Evolutionary conservation across 768 basidiomycete species (phyloP).

Genomic region (Ramaria sp.): DNA sequence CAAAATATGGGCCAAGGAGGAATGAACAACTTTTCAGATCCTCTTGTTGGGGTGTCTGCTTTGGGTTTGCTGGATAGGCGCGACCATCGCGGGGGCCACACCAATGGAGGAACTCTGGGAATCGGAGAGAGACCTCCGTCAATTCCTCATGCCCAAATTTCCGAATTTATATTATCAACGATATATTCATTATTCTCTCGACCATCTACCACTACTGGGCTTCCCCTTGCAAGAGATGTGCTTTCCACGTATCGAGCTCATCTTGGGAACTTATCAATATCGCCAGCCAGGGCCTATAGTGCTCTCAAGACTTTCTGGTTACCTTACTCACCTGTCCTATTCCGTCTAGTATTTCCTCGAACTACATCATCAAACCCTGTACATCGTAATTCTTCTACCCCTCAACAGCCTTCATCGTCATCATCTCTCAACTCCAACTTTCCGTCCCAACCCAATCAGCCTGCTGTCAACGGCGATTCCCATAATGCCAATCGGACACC

Average conservation of each 20-base stretch:
- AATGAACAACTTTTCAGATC: background rate
- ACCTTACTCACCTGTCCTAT: constrained; percentile 65
- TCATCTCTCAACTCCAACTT: background rate
- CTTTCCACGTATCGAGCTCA: constrained; percentile 58
- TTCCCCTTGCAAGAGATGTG: constrained; percentile 1
- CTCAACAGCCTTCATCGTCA: background rate
- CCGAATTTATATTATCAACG: constrained; percentile 4
- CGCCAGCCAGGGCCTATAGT: constrained; percentile 44
- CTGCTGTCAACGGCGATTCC: background rate
- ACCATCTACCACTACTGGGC: background rate
- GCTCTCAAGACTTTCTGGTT: constrained; percentile 80
- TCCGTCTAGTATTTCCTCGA: constrained; percentile 39
- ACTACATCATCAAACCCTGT: constrained; percentile 24
- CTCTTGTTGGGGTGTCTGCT: background rate
- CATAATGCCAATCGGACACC: background rate
- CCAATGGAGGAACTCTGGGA: background rate
- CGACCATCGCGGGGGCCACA: background rate
- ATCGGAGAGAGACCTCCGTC: background rate
- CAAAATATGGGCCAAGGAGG: background rate
- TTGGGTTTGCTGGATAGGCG: background rate
- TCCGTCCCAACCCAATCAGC: background rate
- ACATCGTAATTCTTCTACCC: constrained; percentile 48
- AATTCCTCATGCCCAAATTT: background rate
- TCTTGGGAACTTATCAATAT: constrained; percentile 33
- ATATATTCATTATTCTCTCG: constrained; percentile 4